phyloP scores from a whole-genome alignment of 768 basidiomycete genomes.

The Leccinum boreale region DNA sequence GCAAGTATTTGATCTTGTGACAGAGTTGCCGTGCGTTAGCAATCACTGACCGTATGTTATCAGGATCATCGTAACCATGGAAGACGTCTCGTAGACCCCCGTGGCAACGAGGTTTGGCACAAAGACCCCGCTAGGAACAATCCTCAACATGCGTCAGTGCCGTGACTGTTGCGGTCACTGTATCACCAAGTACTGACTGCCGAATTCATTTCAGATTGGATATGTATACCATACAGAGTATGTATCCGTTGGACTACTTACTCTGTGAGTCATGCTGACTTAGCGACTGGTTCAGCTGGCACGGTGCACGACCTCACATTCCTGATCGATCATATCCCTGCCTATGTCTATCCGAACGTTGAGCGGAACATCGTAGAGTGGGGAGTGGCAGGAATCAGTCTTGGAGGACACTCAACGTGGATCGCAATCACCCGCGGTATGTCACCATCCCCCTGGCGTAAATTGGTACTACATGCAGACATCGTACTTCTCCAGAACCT shows the following conservation, averaged over 20 bases:
- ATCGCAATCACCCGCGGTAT: constrained; percentile 51
- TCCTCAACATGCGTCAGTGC: constrained; percentile 29
- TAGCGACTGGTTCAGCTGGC: constrained; percentile 36
- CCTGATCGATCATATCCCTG: constrained; percentile 75
- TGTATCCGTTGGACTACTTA: background rate
- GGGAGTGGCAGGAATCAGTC: constrained; percentile 71
- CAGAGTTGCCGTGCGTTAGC: background rate
- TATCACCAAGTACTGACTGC: constrained; percentile 1
- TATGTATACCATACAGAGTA: constrained; percentile 34
- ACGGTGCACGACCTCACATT: constrained; percentile 75
- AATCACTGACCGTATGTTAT: background rate
- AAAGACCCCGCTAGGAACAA: constrained; percentile 22
- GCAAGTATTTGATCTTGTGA: constrained; percentile 15
- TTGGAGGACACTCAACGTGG: constrained; percentile 88
- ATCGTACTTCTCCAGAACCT: constrained; percentile 33
- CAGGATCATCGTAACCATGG: constrained; percentile 35
- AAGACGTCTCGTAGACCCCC: constrained; percentile 21
- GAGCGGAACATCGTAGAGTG: constrained; percentile 63
- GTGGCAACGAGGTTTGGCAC: constrained; percentile 26
- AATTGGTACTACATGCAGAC: background rate
- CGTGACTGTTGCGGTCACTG: background rate
- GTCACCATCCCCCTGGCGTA: background rate
- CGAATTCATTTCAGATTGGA: constrained; percentile 17
- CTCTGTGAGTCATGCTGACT: constrained; percentile 2
- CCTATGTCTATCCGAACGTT: constrained; percentile 66